Evolutionary conservation across 345 rosid genomes (phyloP).

Genomic region (Acer negundo): DNA sequence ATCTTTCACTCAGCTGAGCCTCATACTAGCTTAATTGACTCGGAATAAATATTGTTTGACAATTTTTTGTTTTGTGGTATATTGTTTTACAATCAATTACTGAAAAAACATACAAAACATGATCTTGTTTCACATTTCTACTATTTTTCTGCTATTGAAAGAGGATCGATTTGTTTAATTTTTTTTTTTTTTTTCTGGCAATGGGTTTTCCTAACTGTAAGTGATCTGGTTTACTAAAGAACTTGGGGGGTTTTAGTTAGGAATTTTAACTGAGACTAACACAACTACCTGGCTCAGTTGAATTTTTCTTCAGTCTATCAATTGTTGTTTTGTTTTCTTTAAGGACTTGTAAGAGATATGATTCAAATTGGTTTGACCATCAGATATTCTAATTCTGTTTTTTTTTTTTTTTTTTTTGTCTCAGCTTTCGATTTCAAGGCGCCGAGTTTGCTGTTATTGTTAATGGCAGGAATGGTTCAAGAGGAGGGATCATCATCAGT

Average conservation of each 20-base stretch:
- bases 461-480: slow-evolving; percentile 51
- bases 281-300: not conserved
- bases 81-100: not conserved
- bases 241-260: not conserved
- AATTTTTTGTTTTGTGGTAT: too few species aligned
- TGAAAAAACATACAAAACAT: not conserved
- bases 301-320: not conserved
- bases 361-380: not conserved
- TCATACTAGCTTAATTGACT: not conserved
- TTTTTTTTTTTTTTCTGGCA: not conserved
- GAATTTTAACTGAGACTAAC: not conserved
- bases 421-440: slow-evolving; percentile 3
- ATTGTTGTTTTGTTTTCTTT: not conserved
- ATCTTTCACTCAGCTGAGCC: not conserved
- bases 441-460: slow-evolving; percentile 10
- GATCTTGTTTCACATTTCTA: slow-evolving; percentile 7
- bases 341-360: not conserved
- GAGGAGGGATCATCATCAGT: slow-evolving; percentile 59
- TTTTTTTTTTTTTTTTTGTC: slow-evolving; percentile 6
- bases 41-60: not conserved
- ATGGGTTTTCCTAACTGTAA: not conserved
- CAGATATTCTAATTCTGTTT: slow-evolving; percentile 10
- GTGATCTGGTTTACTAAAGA: not conserved
- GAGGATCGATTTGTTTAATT: not conserved
- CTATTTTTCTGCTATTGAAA: not conserved